These are phyloP conservation scores for Colletotrichum sp. DNA, from an alignment of 2,329 filamentous ascomycete species.

Conservation along the genomic window DNA sequence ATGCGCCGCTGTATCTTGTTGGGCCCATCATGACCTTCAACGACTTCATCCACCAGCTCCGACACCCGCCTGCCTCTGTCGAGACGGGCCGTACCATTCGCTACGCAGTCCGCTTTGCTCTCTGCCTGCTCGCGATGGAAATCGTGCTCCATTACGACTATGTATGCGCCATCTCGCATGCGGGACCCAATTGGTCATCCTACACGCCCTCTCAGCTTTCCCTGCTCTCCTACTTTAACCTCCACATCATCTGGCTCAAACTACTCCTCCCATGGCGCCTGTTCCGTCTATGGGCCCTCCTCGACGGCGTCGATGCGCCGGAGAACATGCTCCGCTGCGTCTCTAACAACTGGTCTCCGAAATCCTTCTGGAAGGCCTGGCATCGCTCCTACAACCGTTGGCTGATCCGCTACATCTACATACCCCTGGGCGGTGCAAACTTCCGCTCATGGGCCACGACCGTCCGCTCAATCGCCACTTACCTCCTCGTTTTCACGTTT, in stretches of 20 bases:
- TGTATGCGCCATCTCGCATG: conserved; percentile 88
- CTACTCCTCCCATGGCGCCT: conserved; percentile 97
- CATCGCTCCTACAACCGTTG: conserved; percentile 95
- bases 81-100: conserved; percentile 73
- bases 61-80: conserved; percentile 75
- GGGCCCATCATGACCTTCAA: conserved; percentile 98
- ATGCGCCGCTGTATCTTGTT: conserved; percentile 90
- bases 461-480: conserved; percentile 73
- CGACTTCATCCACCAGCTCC: conserved; percentile 89
- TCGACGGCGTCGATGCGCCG: conserved; percentile 91
- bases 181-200: conserved; percentile 76
- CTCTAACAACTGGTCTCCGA: conserved; percentile 89
- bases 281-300: conserved; percentile 93
- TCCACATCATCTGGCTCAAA: conserved; percentile 98
- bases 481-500: conserved; percentile 89
- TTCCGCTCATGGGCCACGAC: conserved; percentile 50
- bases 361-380: conserved; percentile 96
- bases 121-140: conserved; percentile 89
- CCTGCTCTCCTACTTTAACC: conserved; percentile 93
- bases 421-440: conserved; percentile 80
- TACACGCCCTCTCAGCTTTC: conserved; percentile 89
- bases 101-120: conserved; percentile 82
- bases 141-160: conserved; percentile 91
- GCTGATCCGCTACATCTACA: conserved; percentile 91
- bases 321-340: conserved; percentile 99